phyloP scores from a whole-genome alignment of 1,139 yeast genomes.

The Nakaseomyces sp. region DNA sequence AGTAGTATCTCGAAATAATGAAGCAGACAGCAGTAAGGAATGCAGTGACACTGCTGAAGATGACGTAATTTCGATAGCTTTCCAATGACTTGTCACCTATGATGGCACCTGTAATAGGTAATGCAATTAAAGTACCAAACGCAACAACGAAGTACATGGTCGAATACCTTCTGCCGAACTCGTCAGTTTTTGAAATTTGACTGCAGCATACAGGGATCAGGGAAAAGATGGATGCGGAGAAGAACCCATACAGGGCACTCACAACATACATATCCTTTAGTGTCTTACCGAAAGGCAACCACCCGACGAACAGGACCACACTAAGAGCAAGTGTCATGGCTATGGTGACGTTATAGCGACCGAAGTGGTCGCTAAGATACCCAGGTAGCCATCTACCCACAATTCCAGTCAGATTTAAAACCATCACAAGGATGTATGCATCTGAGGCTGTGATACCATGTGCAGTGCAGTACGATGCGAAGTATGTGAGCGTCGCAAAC shows the following conservation, averaged over 20 bases:
- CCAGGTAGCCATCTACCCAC: constrained; percentile 46
- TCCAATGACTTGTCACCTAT: too few relatives aligned
- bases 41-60: too few relatives aligned
- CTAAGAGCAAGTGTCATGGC: constrained; percentile 34
- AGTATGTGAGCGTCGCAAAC: constrained; percentile 38
- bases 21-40: too few relatives aligned
- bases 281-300: constrained; percentile 40
- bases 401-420: constrained; percentile 42
- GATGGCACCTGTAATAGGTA: too few relatives aligned
- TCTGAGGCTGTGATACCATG: constrained; percentile 37
- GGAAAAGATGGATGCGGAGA: too few relatives aligned
- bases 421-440: constrained; percentile 42
- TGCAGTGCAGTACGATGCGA: constrained; percentile 42
- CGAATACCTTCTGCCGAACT: constrained; percentile 61
- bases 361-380: constrained; percentile 39
- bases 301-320: constrained; percentile 37
- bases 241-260: constrained; percentile 45
- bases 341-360: constrained; percentile 47
- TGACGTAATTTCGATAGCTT: too few relatives aligned
- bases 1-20: constrained; percentile 20
- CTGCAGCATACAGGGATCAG: too few relatives aligned
- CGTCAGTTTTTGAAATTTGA: constrained; percentile 50
- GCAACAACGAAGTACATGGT: too few relatives aligned
- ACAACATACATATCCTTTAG: too few relatives aligned
- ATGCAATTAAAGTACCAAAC: too few relatives aligned